Evolutionary conservation across 345 rosid genomes (phyloP).

Genomic region (Eucalyptus sp.): DNA sequence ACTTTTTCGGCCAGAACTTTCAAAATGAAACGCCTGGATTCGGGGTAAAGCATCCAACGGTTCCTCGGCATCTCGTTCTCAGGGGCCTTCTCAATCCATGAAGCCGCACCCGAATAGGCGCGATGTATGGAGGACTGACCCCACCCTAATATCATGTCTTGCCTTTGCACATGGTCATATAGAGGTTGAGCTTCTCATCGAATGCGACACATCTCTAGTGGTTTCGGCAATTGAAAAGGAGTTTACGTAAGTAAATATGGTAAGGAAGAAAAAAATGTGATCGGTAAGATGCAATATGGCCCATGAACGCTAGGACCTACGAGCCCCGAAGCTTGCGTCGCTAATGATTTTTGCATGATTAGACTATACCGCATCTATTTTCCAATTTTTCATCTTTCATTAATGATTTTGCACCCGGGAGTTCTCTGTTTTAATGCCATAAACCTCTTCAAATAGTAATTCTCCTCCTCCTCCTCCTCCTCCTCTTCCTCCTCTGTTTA

Average conservation of each 20-base stretch:
- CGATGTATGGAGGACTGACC: background rate
- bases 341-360: background rate
- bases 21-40: background rate
- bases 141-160: background rate
- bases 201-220: background rate
- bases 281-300: background rate
- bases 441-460: background rate
- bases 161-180: background rate
- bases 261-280: background rate
- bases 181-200: background rate
- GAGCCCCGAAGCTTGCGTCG: background rate
- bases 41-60: background rate
- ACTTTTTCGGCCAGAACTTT: background rate
- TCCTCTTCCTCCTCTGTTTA: background rate
- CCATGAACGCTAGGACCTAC: background rate
- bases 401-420: background rate
- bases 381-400: background rate
- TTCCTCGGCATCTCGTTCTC: background rate
- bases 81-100: background rate
- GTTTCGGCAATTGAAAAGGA: background rate
- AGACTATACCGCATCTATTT: background rate
- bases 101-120: background rate
- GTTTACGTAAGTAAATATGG: background rate
- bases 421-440: background rate
- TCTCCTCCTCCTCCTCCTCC: background rate